phyloP scores from a whole-genome alignment of 345 rosid species.

The Eucalyptus regnans region DNA sequence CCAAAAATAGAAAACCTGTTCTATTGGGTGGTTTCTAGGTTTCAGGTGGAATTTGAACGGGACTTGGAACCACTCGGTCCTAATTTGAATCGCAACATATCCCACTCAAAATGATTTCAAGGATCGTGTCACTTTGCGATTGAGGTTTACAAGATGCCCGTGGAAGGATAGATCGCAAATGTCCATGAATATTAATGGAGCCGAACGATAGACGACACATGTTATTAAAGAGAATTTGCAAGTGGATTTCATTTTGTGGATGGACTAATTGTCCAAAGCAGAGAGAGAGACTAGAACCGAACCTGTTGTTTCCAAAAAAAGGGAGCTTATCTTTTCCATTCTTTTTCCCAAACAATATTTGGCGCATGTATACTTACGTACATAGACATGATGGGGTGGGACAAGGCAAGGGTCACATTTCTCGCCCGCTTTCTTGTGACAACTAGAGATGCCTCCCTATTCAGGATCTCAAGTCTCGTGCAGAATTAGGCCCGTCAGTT shows the following conservation, averaged over 20 bases:
- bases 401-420: neutral
- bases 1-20: neutral
- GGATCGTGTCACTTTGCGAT: fast-evolving
- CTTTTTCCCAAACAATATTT: neutral
- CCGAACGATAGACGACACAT: neutral
- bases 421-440: neutral
- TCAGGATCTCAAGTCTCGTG: neutral
- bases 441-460: neutral
- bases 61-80: neutral
- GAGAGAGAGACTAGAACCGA: neutral
- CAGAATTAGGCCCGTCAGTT: neutral
- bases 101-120: neutral
- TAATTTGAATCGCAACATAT: neutral
- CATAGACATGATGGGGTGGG: neutral
- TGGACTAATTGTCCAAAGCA: neutral
- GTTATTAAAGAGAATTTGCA: neutral
- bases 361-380: neutral
- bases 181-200: neutral
- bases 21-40: neutral
- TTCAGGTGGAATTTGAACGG: too few relatives aligned
- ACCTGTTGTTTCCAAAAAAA: neutral
- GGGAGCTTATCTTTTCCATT: neutral
- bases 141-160: neutral
- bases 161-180: neutral
- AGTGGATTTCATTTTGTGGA: neutral